Conservation (phyloP, 208 protist genomes). For the Crithidia thermophila region DNA sequence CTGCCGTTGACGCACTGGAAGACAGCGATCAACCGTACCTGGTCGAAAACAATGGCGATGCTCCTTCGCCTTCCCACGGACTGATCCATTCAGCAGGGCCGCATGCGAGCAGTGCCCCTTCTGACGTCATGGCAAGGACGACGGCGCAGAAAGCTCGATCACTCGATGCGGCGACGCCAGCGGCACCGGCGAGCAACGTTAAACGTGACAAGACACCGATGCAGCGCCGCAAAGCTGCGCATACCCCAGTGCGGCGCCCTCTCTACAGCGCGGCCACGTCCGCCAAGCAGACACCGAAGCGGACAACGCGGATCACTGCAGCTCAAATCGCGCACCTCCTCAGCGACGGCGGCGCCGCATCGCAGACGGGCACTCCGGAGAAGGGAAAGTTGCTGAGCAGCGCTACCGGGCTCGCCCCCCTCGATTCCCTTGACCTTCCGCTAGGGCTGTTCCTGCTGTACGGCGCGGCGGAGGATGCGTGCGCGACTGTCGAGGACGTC, state of each 20-base stretch:
- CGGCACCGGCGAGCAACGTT: too few relatives aligned
- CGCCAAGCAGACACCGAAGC: constrained; percentile 1
- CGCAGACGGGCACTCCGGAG: not conserved
- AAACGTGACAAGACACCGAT: not conserved
- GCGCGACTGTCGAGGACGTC: not conserved
- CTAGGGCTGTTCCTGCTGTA: constrained; percentile 50
- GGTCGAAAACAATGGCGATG: too few relatives aligned
- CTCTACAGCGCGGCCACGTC: not conserved
- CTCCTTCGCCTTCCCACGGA: too few relatives aligned
- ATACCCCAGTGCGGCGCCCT: not conserved
- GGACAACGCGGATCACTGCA: not conserved
- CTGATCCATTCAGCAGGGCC: too few relatives aligned
- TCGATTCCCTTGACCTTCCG: constrained; percentile 48
- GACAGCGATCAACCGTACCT: too few relatives aligned
- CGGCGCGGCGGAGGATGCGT: constrained; percentile 42
- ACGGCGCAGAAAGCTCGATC: too few relatives aligned
- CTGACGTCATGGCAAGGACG: too few relatives aligned
- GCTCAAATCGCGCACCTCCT: constrained; percentile 14
- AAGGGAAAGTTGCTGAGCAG: not conserved
- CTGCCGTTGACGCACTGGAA: too few relatives aligned
- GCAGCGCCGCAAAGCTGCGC: not conserved
- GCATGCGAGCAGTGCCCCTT: too few relatives aligned
- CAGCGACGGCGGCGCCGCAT: not conserved
- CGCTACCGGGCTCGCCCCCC: not conserved
- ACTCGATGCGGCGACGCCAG: too few relatives aligned